Evolutionary conservation across 768 basidiomycete genomes (phyloP), one percentile per base, ranked within the genome.

Genomic region (Lepiota subincarnata): DNA sequence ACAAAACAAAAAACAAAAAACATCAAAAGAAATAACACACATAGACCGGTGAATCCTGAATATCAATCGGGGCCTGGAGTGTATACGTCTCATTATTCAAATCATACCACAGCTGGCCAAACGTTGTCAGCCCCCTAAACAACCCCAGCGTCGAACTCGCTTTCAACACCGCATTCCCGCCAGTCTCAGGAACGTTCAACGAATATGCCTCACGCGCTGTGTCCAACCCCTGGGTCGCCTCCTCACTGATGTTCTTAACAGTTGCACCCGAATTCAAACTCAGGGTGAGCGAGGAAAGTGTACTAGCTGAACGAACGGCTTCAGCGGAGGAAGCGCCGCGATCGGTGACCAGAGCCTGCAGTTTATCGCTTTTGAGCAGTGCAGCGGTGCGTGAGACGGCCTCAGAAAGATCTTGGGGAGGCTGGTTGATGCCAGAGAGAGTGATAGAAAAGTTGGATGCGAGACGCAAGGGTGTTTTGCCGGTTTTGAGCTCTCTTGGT

Each of bases 51-150:
- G 75, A 64, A 64, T 90, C 88, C 12, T 61, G 59, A 52, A 90
- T 84, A 19, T 72, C 66, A 42, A 86, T 68, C 0, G 86, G 86
- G 1, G 81, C 81, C 26, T 77, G 66, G 8, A 80, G 62, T 2
- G 80, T 78, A 62, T 86, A 89, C 0, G 73, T 75, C 20, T 68
- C 69, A n/a, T 73, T 77, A 20, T 73, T 63, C 56, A 70, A 66
- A 50, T 78, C 69, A 63, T 87, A 89, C 78, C 86, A 86, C 22
- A 90, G 63, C 62, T 86, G 85, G 18, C 70, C 70, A 64, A 92
- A 91, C 3, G 88, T 91, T 3, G 87, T 84, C 60, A 91, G 64
- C 8, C 89, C 90, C 54, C 89, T 72, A 62, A 84, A 79, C 45
- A 90, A 64, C 0, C 89, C 89, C 46, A 90, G 67, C 0, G 84